These are phyloP conservation scores for Linnemannia schmuckeri DNA, from an alignment of 192 early-diverging fungal species.

Conservation along the genomic window DNA sequence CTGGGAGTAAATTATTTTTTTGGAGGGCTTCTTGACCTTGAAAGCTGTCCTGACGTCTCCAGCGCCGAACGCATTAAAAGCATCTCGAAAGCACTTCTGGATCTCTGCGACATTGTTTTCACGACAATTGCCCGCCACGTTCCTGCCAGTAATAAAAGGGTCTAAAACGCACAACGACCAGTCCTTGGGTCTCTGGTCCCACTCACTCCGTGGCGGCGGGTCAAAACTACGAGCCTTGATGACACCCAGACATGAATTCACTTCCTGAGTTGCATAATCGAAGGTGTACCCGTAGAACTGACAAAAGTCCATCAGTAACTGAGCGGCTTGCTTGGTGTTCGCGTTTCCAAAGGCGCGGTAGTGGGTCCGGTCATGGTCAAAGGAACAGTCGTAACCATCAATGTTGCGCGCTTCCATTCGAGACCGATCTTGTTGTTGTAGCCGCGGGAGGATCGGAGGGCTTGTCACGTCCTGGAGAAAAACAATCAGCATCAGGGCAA, in stretches of 20 bases:
- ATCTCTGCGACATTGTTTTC: neutral
- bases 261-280: neutral
- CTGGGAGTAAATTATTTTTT: too few species aligned
- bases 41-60: neutral
- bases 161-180: neutral
- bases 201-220: neutral
- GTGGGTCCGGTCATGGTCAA: neutral
- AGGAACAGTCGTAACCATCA: neutral
- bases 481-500: slow-evolving; percentile 10
- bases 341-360: neutral
- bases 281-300: neutral
- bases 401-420: neutral
- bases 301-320: neutral
- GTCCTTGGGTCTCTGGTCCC: neutral
- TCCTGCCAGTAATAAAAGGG: neutral
- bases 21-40: neutral
- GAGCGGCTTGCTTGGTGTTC: neutral
- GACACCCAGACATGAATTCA: neutral
- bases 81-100: neutral
- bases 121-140: slow-evolving; percentile 2
- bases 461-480: neutral
- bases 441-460: neutral
- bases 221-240: neutral
- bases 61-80: neutral
- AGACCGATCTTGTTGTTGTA: neutral